Base-by-base conservation (phyloP, 208 protist genomes). In the Willaertia magna region DNA sequence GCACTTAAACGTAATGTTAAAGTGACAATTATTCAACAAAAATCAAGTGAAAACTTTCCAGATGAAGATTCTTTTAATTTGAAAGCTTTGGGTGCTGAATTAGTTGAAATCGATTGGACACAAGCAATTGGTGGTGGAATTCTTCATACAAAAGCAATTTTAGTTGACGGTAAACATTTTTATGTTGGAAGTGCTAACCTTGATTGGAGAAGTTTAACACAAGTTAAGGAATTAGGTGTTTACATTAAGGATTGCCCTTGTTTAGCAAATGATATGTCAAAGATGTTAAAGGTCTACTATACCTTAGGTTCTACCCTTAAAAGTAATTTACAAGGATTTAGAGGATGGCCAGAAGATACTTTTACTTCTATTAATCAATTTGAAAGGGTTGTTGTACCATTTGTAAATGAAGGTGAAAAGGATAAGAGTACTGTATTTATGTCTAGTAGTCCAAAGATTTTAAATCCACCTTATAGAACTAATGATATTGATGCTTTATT, bases 201-300 rank as follows among this genome's bases (percentile, higher is more conserved):
- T 6, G 91, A 91, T 85, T 93, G 91, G 91, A 75, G 88, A 44
- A 89, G 90, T 40, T 48, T 93, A 12, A 46, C 87, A 26, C 90
- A 93, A 84, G 91, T 93, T 16, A 93, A 93, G 74, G 91, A 93
- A 44, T 87, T 93, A 16, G 91, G 91, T 47, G 78, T 92, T 14
- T 18, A 92, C 0, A 82, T 93, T 9, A 40, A 52, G 22, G 76
- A 91, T 76, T 90, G 89, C n/a, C 18, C 51, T 44, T 30, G 18
- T 14, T 52, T 93, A 16, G 81, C 90, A 0, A 0, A 67, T 4
- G 91, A 93, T 55, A 79, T 92, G 2, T 9, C 40, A 22, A 78
- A 78, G 39, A 81, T 91, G 18, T 92, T 88, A 43, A 81, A 91
- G 22, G 46, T 78, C 34, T 93, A 89, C 40, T 39, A n/a, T 2